Conservation (phyloP, 192 early-diverging fungal genomes). For the Backusella parvicylindrica region DNA sequence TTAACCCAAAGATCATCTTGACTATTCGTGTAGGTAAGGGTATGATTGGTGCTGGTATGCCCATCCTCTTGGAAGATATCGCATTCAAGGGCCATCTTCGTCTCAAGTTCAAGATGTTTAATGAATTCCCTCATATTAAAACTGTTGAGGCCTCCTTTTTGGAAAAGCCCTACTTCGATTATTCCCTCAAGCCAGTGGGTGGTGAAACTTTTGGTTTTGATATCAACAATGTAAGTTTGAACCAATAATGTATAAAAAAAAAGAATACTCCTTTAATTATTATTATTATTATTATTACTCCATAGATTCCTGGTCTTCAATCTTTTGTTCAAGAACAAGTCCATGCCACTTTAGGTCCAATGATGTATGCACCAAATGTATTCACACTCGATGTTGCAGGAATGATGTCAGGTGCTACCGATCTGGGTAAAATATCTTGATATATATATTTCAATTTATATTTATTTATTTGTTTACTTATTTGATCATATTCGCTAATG, state of each 20-base stretch:
- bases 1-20: conserved; percentile 87
- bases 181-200: conserved; percentile 85
- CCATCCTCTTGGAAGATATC: conserved; percentile 83
- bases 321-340: conserved; percentile 72
- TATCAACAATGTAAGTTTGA: conserved; percentile 66
- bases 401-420: conserved; percentile 65
- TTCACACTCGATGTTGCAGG: conserved; percentile 77
- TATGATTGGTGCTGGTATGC: conserved; percentile 77
- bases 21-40: conserved; percentile 86
- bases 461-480: not conserved
- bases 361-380: conserved; percentile 84
- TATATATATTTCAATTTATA: not conserved
- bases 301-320: conserved; percentile 77
- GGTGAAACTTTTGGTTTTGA: conserved; percentile 83
- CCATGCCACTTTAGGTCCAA: conserved; percentile 68
- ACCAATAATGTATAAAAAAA: not conserved
- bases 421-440: conserved; percentile 36
- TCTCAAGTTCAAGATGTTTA: conserved; percentile 80
- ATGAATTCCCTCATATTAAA: conserved; percentile 84
- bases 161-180: conserved; percentile 84
- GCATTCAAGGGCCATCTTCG: conserved; percentile 77
- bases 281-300: not conserved
- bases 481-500: not conserved
- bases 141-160: conserved; percentile 81
- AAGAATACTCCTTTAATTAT: not conserved